Base-by-base conservation (phyloP, 225 moss, liverwort and hornwort species). In the Anthoceros angustus region DNA sequence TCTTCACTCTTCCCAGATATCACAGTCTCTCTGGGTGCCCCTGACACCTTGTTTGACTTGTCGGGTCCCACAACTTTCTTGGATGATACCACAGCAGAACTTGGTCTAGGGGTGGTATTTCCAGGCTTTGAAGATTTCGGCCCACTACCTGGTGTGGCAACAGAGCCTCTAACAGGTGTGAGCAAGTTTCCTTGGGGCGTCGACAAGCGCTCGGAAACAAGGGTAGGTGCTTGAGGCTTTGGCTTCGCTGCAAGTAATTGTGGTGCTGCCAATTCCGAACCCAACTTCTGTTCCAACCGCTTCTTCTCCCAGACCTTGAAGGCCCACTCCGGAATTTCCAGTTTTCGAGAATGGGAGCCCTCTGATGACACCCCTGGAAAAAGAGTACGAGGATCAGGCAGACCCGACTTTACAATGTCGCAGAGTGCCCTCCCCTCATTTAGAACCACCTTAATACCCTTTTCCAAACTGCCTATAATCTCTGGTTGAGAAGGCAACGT, bases 251-350 rank as follows among this genome's bases (percentile, higher is more conserved):
- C 16, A 50, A 75, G 80, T 25, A 75, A 84, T 70, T 74, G 41
- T 39, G 63, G 62, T 68, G 73, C 43, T 38, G 74, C 74, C 66
- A 69, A 72, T 39, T 70, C 74, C 66, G 78, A n/a, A n/a, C n/a
- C n/a, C n/a, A n/a, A 80, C 88, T 61, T 70, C 23, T 77, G 76
- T 86, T 42, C 63, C 45, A 20, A 65, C 38, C 63, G 67, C 62
- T 63, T 68, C 50, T 42, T 69, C 14, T 50, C 49, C 49, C 6
- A 16, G 16, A 50, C 14, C 49, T 50, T 50, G 14, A 50, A 78
- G 25, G 81, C 84, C 77, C 88, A 98, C 64, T 69, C 71, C n/a
- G 98, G 98, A 62, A 98, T 69, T 66, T 86, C 89, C 69, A 98
- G 77, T 73, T 76, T 87, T 62, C 63, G 75, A 26, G 70, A 65